A percentile compares a stretch with the other conserved stretches of the same genome.
Evolutionary conservation across 2,329 filamentous ascomycete species (phyloP).

Genomic region (Arthrobotrys conoides): DNA sequence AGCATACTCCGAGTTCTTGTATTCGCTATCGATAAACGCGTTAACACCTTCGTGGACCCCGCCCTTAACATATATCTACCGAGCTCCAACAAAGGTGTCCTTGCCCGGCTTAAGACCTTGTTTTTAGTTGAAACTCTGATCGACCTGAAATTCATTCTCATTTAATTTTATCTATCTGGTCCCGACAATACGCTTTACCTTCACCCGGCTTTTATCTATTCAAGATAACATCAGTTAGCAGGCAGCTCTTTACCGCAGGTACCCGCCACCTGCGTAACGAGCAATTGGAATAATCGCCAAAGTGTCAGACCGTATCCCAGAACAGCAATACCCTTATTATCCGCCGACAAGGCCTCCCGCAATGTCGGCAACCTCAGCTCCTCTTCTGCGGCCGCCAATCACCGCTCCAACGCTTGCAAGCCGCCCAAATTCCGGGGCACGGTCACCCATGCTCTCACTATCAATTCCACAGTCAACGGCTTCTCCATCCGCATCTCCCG

Average conservation of each 20-base stretch:
- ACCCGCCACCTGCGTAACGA: conserved; percentile 28
- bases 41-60: conserved; percentile 9
- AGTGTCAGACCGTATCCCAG: conserved; percentile 34
- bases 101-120: not conserved
- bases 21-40: conserved; percentile 3
- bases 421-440: conserved; percentile 56
- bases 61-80: not conserved
- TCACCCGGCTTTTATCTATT: not conserved
- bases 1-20: not conserved
- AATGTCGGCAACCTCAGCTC: conserved; percentile 61
- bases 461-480: conserved; percentile 62
- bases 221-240: not conserved
- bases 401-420: conserved; percentile 55
- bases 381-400: conserved; percentile 55
- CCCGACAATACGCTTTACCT: not conserved
- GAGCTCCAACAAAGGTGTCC: conserved; percentile 5
- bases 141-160: not conserved
- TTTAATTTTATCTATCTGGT: not conserved
- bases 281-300: conserved; percentile 35
- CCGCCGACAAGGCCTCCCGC: conserved; percentile 52
- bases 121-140: not conserved
- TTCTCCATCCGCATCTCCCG: conserved; percentile 44
- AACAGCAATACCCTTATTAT: conserved; percentile 39
- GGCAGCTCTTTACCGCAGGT: conserved; percentile 35
- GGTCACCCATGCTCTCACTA: conserved; percentile 62